Evolutionary conservation across 257 asterid species (phyloP).

Genomic region (Catharanthus roseus): DNA sequence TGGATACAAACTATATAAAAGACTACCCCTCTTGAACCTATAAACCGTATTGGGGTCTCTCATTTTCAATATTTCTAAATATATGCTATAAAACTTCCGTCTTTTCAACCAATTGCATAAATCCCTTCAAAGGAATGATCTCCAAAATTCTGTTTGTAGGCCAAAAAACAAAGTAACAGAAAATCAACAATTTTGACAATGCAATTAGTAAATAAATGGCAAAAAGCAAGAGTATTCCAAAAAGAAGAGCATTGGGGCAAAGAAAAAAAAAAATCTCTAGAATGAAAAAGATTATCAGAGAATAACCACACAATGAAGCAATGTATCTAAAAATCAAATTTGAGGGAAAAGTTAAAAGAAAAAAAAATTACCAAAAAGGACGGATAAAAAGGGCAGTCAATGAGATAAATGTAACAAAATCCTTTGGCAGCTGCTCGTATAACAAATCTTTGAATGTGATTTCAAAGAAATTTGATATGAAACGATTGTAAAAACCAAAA

Average conservation of each 20-base stretch:
- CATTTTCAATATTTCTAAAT: constrained; percentile 32
- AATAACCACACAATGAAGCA: constrained; percentile 35
- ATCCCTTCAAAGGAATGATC: constrained; percentile 29
- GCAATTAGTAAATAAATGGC: constrained; percentile 19
- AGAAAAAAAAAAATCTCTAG: not conserved
- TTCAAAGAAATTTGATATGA: not conserved
- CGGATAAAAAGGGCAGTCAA: constrained; percentile 35
- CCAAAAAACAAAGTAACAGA: constrained; percentile 6
- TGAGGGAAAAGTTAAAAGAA: constrained; percentile 24
- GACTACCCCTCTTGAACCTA: constrained; percentile 23
- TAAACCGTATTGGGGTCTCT: constrained; percentile 40
- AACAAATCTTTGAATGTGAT: not conserved
- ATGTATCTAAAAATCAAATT: constrained; percentile 22
- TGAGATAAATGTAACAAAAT: constrained; percentile 3
- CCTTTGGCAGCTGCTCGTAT: constrained; percentile 15
- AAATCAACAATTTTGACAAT: constrained; percentile 17
- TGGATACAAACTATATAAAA: constrained; percentile 28
- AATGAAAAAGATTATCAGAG: constrained; percentile 20
- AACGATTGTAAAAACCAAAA: constrained; percentile 3
- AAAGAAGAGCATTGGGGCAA: constrained; percentile 16
- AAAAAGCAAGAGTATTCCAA: constrained; percentile 19
- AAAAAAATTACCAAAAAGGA: constrained; percentile 34
- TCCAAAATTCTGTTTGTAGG: constrained; percentile 34
- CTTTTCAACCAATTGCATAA: constrained; percentile 36
- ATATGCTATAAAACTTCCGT: constrained; percentile 35